Evolutionary conservation across 441 rosid genomes (phyloP).

Genomic region (Manihot esculenta): DNA sequence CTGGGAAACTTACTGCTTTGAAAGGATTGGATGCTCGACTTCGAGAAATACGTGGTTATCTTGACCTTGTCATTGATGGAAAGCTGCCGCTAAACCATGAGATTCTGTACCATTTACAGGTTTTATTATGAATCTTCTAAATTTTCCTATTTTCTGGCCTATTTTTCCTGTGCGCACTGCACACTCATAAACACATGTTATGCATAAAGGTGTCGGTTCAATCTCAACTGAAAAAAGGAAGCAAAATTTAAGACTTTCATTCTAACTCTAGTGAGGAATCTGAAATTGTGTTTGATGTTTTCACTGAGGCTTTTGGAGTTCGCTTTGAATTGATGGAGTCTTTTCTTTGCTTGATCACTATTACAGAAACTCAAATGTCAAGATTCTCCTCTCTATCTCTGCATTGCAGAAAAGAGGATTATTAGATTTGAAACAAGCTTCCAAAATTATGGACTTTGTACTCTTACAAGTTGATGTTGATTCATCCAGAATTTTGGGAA

Average conservation of each 20-base stretch:
- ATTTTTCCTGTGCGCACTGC: background rate
- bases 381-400: background rate
- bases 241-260: background rate
- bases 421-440: background rate
- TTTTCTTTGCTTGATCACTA: background rate
- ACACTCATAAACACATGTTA: background rate
- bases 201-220: background rate
- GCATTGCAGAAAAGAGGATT: background rate
- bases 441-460: no score
- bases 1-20: conserved; percentile 56
- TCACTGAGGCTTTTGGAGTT: background rate
- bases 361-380: no score
- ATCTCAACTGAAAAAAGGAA: background rate
- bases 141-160: background rate
- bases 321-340: background rate
- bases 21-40: conserved; percentile 64
- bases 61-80: conserved; percentile 48
- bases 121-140: conserved; percentile 9
- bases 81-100: conserved; percentile 64
- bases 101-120: conserved; percentile 64
- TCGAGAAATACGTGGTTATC: conserved; percentile 51
- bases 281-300: background rate
- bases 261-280: background rate
- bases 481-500: background rate
- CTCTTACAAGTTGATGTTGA: conserved; percentile 6